These are phyloP conservation scores for Hymenoscyphus infarciens DNA, from an alignment of 2,329 filamentous ascomycete species.

Conservation along the genomic window DNA sequence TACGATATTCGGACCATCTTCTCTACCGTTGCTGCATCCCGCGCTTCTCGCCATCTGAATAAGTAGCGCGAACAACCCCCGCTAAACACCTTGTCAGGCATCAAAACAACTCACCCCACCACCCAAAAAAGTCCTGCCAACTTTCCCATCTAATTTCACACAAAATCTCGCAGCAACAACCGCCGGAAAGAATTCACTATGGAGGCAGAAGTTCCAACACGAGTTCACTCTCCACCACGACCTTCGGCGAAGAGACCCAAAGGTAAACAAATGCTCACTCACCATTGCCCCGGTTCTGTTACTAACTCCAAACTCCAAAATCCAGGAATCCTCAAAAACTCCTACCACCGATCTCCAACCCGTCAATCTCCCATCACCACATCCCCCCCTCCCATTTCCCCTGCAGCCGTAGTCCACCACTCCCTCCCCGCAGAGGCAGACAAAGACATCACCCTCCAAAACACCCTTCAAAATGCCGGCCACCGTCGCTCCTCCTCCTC, in stretches of 20 bases:
- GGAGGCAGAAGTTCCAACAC: conserved; percentile 28
- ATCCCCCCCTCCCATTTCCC: conserved; percentile 41
- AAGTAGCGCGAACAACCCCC: neutral
- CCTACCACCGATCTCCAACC: conserved; percentile 59
- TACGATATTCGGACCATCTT: neutral
- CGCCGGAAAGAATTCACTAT: conserved; percentile 17
- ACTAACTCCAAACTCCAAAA: conserved; percentile 1
- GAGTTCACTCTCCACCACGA: conserved; percentile 33
- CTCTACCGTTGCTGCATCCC: neutral
- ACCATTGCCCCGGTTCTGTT: neutral
- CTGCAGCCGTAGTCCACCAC: conserved; percentile 33
- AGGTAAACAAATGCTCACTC: conserved; percentile 27
- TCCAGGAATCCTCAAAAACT: conserved; percentile 93
- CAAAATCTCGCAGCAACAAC: neutral
- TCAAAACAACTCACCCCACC: neutral
- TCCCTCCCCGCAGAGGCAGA: conserved; percentile 49
- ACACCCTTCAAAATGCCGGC: conserved; percentile 92
- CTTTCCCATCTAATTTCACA: neutral
- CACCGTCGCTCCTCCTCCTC: conserved; percentile 82
- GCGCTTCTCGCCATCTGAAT: neutral
- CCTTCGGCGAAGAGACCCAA: conserved; percentile 37
- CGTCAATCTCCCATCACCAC: conserved; percentile 40
- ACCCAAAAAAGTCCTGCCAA: neutral
- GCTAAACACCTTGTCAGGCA: neutral
- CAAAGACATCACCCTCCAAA: conserved; percentile 88